Evolutionary conservation across 371 early-diverging fungal species (phyloP).

Genomic region (Blastocladiella emersonii): DNA sequence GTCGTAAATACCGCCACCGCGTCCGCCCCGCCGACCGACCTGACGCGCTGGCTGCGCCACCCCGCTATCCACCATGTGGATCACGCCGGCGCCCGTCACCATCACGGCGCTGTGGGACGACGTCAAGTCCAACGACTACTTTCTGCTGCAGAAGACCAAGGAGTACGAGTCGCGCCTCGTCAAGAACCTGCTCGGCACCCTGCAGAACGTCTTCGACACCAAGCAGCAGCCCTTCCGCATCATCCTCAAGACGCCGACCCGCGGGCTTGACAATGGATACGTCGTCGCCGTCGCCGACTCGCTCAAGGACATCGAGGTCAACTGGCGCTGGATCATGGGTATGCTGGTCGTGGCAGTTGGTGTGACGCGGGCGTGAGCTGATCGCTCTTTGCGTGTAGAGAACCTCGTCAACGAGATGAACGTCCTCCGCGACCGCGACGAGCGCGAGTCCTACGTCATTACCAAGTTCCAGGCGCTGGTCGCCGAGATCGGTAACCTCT

Average conservation of each 20-base stretch:
- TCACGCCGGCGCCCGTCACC: conserved; percentile 12
- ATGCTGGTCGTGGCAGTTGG: not conserved
- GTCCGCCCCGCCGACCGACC: too few species aligned
- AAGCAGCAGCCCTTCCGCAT: conserved; percentile 88
- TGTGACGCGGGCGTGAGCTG: not conserved
- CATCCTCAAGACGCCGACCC: conserved; percentile 49
- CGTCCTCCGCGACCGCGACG: conserved; percentile 57
- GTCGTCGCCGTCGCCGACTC: conserved; percentile 62
- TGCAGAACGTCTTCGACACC: conserved; percentile 63
- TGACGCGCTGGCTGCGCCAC: too few species aligned
- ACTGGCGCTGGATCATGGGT: conserved; percentile 83
- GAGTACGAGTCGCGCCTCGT: conserved; percentile 16
- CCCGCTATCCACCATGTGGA: conserved; percentile 11
- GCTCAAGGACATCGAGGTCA: conserved; percentile 59
- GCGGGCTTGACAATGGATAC: conserved; percentile 30
- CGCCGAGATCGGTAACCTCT: conserved; percentile 48
- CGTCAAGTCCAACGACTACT: conserved; percentile 21
- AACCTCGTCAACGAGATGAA: conserved; percentile 50
- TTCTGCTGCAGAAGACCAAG: conserved; percentile 24
- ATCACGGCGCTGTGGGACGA: conserved; percentile 22
- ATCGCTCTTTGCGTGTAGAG: conserved; percentile 22
- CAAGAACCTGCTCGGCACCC: conserved; percentile 27
- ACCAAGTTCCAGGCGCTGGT: conserved; percentile 82
- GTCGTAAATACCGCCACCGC: too few species aligned
- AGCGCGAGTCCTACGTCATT: conserved; percentile 68